These are phyloP conservation scores for Castanea sativa DNA, from an alignment of 306 rosid genomes.

Conservation along the genomic window DNA sequence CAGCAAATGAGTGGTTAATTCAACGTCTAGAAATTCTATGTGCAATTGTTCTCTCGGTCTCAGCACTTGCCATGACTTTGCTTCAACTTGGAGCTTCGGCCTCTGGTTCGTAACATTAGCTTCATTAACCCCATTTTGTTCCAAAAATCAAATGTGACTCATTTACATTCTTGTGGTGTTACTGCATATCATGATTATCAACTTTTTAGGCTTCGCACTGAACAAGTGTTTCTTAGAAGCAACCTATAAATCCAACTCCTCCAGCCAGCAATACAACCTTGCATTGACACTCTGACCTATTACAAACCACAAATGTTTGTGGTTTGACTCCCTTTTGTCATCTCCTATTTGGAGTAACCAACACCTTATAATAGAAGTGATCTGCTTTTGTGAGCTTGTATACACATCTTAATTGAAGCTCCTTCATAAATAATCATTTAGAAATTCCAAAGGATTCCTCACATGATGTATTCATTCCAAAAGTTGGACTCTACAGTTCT, in stretches of 20 bases:
- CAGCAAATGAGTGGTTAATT: slow-evolving; percentile 36
- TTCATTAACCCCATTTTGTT: not conserved
- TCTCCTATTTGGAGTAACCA: not conserved
- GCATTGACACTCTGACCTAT: too few species aligned
- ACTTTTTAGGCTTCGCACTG: not conserved
- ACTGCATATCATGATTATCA: not conserved
- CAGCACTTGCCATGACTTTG: slow-evolving; percentile 22
- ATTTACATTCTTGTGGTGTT: not conserved
- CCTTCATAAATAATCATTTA: not conserved
- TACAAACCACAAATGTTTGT: too few species aligned
- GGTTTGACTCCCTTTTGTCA: not conserved
- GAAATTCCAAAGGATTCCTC: not conserved
- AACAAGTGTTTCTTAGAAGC: not conserved
- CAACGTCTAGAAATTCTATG: slow-evolving; percentile 25
- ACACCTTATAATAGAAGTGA: not conserved
- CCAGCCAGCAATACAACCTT: not conserved
- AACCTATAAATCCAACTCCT: not conserved
- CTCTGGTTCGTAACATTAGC: slow-evolving; percentile 13
- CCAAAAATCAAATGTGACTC: not conserved
- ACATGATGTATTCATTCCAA: slow-evolving; percentile 5
- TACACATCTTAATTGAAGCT: not conserved
- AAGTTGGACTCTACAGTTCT: too few species aligned
- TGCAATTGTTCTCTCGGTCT: slow-evolving; percentile 27
- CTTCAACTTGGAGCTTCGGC: slow-evolving; percentile 11
- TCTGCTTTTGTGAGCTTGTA: not conserved